Conservation (phyloP, 129 eudicot genomes). For the Arctium lappa region DNA sequence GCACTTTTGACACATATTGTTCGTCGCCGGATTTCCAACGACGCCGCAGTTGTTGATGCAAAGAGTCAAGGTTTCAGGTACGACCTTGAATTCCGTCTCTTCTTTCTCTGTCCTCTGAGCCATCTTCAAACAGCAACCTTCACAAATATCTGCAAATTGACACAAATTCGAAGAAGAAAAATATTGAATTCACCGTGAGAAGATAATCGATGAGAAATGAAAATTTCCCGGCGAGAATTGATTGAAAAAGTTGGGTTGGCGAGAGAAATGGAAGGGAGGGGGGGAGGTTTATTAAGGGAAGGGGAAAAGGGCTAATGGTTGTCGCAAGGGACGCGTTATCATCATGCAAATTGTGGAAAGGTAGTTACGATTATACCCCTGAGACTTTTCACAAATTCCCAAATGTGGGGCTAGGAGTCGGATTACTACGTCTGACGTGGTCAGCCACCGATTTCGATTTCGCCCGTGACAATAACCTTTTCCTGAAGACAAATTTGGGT, state of each 20-base stretch:
- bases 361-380: background rate
- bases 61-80: conserved; percentile 47
- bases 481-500: background rate
- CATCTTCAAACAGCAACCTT: conserved; percentile 30
- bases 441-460: background rate
- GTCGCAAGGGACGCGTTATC: conserved; percentile 36
- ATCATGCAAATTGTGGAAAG: conserved; percentile 30
- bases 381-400: conserved; percentile 3
- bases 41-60: conserved; percentile 67
- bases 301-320: conserved; percentile 24
- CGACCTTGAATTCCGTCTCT: conserved; percentile 70
- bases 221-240: background rate
- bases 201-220: background rate
- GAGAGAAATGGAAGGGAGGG: conserved; percentile 7
- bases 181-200: background rate
- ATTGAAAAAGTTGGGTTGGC: background rate
- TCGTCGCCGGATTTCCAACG: conserved; percentile 44
- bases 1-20: conserved; percentile 60
- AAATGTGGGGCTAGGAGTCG: conserved; percentile 2
- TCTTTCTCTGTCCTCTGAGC: conserved; percentile 73
- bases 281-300: conserved; percentile 35
- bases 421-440: conserved; percentile 34
- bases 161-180: background rate
- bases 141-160: background rate
- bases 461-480: conserved; percentile 19